phyloP scores from a whole-genome alignment of 1,284 basidiomycete species.

The Ceratobasidium sp. region DNA sequence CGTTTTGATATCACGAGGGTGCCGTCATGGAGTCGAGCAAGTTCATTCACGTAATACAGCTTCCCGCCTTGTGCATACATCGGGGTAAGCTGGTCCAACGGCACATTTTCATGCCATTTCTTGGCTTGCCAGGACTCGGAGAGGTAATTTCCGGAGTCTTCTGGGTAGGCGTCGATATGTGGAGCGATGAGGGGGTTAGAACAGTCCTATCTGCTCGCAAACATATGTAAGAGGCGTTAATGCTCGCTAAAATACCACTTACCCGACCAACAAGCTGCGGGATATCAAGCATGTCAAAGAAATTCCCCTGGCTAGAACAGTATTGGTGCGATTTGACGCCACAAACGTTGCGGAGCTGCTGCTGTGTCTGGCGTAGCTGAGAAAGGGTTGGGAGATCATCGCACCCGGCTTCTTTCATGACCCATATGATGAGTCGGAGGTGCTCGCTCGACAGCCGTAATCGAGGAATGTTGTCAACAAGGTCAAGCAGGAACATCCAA shows the following conservation, averaged over 20 bases:
- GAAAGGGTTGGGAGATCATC: conserved; percentile 55
- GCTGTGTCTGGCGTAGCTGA: conserved; percentile 44
- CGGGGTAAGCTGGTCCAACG: conserved; percentile 49
- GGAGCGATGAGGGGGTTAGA: neutral
- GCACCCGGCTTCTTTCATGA: conserved; percentile 53
- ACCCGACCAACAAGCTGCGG: conserved; percentile 48
- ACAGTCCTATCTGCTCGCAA: neutral
- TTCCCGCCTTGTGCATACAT: conserved; percentile 48
- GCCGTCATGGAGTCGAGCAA: conserved; percentile 27
- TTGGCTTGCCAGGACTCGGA: conserved; percentile 50
- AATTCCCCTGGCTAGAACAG: conserved; percentile 54
- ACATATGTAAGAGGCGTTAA: no score
- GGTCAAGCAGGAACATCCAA: conserved; percentile 51
- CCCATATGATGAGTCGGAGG: conserved; percentile 55
- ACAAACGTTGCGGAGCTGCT: neutral
- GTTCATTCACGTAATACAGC: conserved; percentile 50
- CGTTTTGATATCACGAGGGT: conserved; percentile 47
- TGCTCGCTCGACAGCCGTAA: conserved; percentile 52
- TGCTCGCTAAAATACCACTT: neutral
- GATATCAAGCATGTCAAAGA: conserved; percentile 52
- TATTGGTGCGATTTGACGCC: conserved; percentile 51
- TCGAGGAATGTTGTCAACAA: conserved; percentile 50
- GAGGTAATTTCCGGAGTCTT: conserved; percentile 54
- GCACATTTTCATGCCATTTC: conserved; percentile 50
- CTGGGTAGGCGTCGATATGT: neutral